These are phyloP conservation scores for Paecilomyces variotii DNA, from an alignment of 2,329 filamentous ascomycete genomes.

Conservation along the genomic window DNA sequence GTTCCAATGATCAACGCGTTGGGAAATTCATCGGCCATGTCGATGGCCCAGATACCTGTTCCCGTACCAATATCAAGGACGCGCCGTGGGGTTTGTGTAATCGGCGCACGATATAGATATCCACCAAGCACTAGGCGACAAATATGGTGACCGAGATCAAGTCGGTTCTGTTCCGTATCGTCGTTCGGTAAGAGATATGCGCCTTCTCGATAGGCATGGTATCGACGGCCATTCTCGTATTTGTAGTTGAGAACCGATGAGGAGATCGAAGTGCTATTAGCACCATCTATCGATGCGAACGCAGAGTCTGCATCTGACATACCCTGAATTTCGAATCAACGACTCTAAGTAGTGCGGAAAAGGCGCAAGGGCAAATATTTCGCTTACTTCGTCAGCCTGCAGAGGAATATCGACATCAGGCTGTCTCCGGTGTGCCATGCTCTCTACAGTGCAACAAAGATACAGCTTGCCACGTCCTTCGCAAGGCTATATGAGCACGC, in stretches of 20 bases:
- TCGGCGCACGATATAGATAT: slow-evolving; percentile 15
- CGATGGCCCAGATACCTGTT: slow-evolving; percentile 37
- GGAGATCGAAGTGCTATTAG: slow-evolving; percentile 13
- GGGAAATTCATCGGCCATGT: slow-evolving; percentile 33
- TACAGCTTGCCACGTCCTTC: neutral
- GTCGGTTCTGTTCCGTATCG: slow-evolving; percentile 24
- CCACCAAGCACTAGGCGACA: slow-evolving; percentile 17
- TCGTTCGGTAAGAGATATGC: slow-evolving; percentile 24
- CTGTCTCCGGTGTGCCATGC: neutral
- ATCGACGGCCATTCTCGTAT: slow-evolving; percentile 33
- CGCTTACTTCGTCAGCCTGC: neutral
- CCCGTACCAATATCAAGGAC: slow-evolving; percentile 37
- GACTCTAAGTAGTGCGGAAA: neutral
- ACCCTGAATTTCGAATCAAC: neutral
- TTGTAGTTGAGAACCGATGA: slow-evolving; percentile 25
- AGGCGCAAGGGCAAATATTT: neutral
- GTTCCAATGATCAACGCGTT: slow-evolving; percentile 27
- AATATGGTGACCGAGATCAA: slow-evolving; percentile 19
- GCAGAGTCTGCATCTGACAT: neutral
- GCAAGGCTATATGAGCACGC: neutral
- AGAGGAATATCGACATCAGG: neutral
- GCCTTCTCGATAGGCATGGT: slow-evolving; percentile 21
- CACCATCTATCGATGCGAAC: slow-evolving; percentile 3
- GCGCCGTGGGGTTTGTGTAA: slow-evolving; percentile 13
- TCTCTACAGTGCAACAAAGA: neutral